Evolutionary conservation across 805 yeast species (phyloP), one percentile per base, ranked within the genome.

Genomic region (Nakazawaea populi): DNA sequence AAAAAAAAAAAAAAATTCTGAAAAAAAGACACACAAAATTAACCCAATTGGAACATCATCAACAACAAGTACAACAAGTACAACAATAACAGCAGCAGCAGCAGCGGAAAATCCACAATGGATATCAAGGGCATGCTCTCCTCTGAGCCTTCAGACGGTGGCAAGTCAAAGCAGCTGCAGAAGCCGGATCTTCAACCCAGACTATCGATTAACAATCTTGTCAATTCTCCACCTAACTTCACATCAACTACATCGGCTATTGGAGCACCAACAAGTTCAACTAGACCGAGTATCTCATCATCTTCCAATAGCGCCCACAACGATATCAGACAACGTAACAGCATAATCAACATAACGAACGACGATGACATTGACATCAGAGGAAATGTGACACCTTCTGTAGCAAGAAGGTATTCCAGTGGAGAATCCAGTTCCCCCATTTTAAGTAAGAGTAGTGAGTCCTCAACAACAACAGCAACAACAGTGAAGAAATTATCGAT

Each of bases 311-410:
- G 46, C 32, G n/a, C 36, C 18, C n/a, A 29, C 24, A 6, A 35
- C 24, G 56, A 53, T 12, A 58, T 59, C 6, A 55, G 57, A 37
- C 55, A 56, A 35, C 60, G 64, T 41, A 65, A 54, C 48, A 63
- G 68, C 48, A 66, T 67, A 41, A 57, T 56, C n/a, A 59, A 60
- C 49, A 52, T 76, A 44, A 74, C 81, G 6, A 75, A 77, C 54
- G 77, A 71, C 46, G 69, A 65, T 10, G 80, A 74, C 54, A 69
- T 72, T 24, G 80, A 73, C 46, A 59, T 71, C 29, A 65, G 66
- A 29, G 79, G 77, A 0, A 68, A 64, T 31, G 70, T 61, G 46
- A 68, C 75, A 0, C 70, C 73, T 10, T 65, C 65, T 49, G 55
- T 65, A 6, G 64, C 66, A 4, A 60, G 71, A 52, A 54, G 69